Evolutionary conservation across 1,284 basidiomycete species (phyloP), one percentile per base, ranked within the genome.

Genomic region (Rhizopogon parksii): DNA sequence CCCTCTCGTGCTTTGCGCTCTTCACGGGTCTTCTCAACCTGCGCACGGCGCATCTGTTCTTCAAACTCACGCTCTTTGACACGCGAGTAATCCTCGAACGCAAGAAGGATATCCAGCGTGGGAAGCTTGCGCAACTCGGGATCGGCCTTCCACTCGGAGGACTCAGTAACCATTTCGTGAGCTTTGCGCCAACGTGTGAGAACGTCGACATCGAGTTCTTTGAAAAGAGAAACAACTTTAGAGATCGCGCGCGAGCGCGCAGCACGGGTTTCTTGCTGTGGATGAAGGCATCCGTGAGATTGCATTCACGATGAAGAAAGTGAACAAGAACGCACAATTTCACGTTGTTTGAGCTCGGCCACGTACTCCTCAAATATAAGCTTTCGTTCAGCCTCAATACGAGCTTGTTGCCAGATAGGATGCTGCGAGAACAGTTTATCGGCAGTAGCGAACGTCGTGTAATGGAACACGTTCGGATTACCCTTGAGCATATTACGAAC

Each of bases 331-430:
- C 83, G 59, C 59, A 91, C 88, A 73, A 91, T 82, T 75, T 96
- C 91, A 52, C 85, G 83, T 51, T 86, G 79, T 65, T 88, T 88
- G 52, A 96, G 74, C 59, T 93, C 91, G 2, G 77, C 59, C 7
- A 94, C 81, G 63, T 94, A 93, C 66, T 96, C 94, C 52, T 95
- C 90, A 55, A 95, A 93, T 51, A 97, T 82, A 47, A 87, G 75
- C 59, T 73, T 83, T 49, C 92, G 76, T 70, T 97, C 94, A 4
- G 86, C 78, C 64, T 91, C 88, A 43, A 92, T 75, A 59, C 83
- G 84, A 17, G 83, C 83, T 60, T 91, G 85, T 59, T 88, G 84
- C 92, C 92, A 95, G 57, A 91, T 87, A 27, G 88, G 85, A 63
- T 94, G 88, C 64, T 85, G 80, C 1, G 81, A 76, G 63, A 94